Percentiles rank a stretch among this genome's conserved stretches.
Conservation (phyloP, 208 protist genomes). For the Crithidia mellificae region DNA sequence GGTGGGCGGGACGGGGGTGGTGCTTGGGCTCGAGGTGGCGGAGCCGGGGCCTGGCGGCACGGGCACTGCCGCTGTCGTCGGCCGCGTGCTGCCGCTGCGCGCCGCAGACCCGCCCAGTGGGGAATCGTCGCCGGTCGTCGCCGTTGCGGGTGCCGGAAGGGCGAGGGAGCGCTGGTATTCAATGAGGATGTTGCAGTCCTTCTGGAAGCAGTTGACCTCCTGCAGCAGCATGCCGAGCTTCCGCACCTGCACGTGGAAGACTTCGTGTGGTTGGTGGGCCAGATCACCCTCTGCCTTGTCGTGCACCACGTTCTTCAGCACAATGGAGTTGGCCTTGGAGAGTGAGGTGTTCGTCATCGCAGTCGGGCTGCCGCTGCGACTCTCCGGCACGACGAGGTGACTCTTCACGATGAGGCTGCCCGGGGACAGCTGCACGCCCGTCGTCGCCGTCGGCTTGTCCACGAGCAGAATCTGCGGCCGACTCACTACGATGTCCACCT, state of each 20-base stretch:
- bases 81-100: background rate
- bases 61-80: background rate
- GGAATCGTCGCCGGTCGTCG: background rate
- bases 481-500: conserved; percentile 65
- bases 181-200: conserved; percentile 45
- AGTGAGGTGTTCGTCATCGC: background rate
- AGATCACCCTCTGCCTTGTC: conserved; percentile 9
- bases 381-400: conserved; percentile 29
- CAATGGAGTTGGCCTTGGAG: background rate
- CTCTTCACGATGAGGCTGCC: conserved; percentile 60
- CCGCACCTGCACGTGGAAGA: conserved; percentile 35
- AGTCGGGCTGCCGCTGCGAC: conserved; percentile 2
- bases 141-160: background rate
- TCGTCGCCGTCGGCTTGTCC: conserved; percentile 36
- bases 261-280: conserved; percentile 18
- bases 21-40: background rate
- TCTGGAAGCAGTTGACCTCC: conserved; percentile 34
- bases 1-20: background rate
- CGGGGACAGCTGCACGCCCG: conserved; percentile 57
- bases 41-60: conserved; percentile 5
- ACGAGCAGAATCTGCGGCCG: conserved; percentile 62
- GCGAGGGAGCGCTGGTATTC: conserved; percentile 33
- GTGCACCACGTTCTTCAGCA: conserved; percentile 8
- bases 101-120: background rate
- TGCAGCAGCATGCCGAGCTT: conserved; percentile 37